phyloP scores from a whole-genome alignment of 1,284 basidiomycete genomes.

The Waitea zeae region DNA sequence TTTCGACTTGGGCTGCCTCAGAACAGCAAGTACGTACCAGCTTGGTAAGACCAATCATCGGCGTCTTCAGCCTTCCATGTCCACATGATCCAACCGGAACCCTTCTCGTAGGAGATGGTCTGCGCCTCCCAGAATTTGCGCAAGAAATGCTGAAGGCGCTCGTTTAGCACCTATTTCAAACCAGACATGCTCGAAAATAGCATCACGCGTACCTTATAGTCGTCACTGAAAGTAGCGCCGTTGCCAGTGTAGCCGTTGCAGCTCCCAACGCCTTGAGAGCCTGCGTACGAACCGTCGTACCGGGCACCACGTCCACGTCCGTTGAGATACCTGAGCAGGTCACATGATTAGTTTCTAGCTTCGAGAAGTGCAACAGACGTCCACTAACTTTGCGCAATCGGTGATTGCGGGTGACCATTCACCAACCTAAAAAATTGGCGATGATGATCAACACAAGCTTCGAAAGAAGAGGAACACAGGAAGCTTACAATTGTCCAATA shows the following conservation, averaged over 20 bases:
- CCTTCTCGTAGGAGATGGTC: conserved; percentile 49
- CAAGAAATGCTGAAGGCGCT: too few relatives aligned
- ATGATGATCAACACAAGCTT: too few relatives aligned
- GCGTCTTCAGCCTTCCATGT: conserved; percentile 40
- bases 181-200: conserved; percentile 53
- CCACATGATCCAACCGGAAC: conserved; percentile 59
- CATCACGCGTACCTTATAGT: conserved; percentile 75
- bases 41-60: conserved; percentile 65
- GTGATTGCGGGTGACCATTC: conserved; percentile 76
- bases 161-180: too few relatives aligned
- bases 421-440: too few relatives aligned
- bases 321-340: not conserved
- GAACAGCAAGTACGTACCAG: too few relatives aligned
- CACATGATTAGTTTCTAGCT: conserved; percentile 6
- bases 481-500: conserved; percentile 65
- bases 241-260: conserved; percentile 62
- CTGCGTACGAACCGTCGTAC: conserved; percentile 65
- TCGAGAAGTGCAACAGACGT: conserved; percentile 28
- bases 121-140: too few relatives aligned
- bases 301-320: conserved; percentile 31
- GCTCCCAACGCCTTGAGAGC: conserved; percentile 48
- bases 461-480: too few relatives aligned
- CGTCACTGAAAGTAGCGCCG: conserved; percentile 50
- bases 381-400: conserved; percentile 69
- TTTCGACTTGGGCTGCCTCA: too few relatives aligned